Evolutionary conservation across 257 asterid species (phyloP).

Genomic region (Paraleonurus japonicus): DNA sequence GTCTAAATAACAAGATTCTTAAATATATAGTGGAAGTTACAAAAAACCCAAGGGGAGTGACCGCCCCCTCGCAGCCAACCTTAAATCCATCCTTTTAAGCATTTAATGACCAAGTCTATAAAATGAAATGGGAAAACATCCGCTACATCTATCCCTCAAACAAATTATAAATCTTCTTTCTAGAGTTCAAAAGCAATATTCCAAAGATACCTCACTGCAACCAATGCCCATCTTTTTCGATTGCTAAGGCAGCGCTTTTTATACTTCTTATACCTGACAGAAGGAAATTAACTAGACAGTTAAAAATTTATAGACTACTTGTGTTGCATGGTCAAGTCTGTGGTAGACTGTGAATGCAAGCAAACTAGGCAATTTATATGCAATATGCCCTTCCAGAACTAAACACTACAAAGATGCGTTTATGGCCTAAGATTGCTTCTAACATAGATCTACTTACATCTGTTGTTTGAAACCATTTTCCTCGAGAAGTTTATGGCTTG

Average conservation of each 20-base stretch:
- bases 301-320: background rate
- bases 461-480: constrained; percentile 96
- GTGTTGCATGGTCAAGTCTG: background rate
- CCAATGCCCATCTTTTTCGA: constrained; percentile 88
- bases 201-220: constrained; percentile 76
- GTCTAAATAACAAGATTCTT: too few relatives aligned
- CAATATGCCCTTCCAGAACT: background rate
- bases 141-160: background rate
- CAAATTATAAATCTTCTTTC: constrained; percentile 8
- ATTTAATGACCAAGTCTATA: constrained; percentile 2
- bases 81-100: background rate
- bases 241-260: constrained; percentile 76
- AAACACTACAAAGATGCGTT: background rate
- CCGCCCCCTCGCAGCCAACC: too few relatives aligned
- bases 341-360: constrained; percentile 7
- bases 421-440: constrained; percentile 10
- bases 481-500: constrained; percentile 83
- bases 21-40: too few relatives aligned
- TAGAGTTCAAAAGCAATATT: constrained; percentile 9
- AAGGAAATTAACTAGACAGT: constrained; percentile 9
- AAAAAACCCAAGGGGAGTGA: too few relatives aligned
- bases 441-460: constrained; percentile 51
- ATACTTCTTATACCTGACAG: constrained; percentile 71
- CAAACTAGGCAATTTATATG: constrained; percentile 9
- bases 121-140: background rate